Percentiles rank a stretch among this genome's conserved stretches.
Evolutionary conservation across 306 rosid genomes (phyloP).

Genomic region (Vachellia pachyceras): DNA sequence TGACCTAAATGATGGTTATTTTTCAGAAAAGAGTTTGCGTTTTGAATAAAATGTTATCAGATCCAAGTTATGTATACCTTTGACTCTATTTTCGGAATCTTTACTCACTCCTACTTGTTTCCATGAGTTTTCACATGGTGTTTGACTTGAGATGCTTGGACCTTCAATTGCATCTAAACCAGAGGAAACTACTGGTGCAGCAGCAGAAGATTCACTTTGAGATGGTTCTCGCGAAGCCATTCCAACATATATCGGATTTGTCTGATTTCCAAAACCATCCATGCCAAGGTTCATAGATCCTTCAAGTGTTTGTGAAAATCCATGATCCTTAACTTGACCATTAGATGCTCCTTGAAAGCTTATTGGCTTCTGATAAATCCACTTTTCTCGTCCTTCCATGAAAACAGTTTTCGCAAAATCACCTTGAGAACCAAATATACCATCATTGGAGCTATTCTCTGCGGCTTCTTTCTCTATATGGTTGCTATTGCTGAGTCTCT

Average conservation of each 20-base stretch:
- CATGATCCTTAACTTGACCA: slow-evolving; percentile 53
- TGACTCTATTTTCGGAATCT: slow-evolving; percentile 68
- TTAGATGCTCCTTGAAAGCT: slow-evolving; percentile 55
- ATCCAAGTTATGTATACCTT: slow-evolving; percentile 51
- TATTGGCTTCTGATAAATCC: slow-evolving; percentile 49
- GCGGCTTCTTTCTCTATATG: slow-evolving; percentile 59
- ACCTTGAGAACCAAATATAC: slow-evolving; percentile 50
- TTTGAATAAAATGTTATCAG: neutral
- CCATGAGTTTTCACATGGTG: slow-evolving; percentile 73
- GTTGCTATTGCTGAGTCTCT: slow-evolving; percentile 58
- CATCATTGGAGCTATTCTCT: slow-evolving; percentile 56
- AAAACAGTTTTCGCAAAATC: slow-evolving; percentile 50
- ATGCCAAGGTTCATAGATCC: slow-evolving; percentile 57
- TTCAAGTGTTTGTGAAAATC: slow-evolving; percentile 54
- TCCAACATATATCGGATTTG: slow-evolving; percentile 56
- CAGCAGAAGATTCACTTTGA: slow-evolving; percentile 95
- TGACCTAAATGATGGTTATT: neutral
- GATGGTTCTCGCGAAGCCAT: slow-evolving; percentile 80
- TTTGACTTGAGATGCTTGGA: slow-evolving; percentile 84
- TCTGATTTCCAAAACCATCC: slow-evolving; percentile 69
- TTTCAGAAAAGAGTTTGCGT: neutral
- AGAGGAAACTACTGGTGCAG: slow-evolving; percentile 82
- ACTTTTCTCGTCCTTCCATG: slow-evolving; percentile 56
- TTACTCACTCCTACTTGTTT: slow-evolving; percentile 64
- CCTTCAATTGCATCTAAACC: slow-evolving; percentile 89